phyloP scores from a whole-genome alignment of 1,139 yeast species.

The Eremothecium sinecaudum region DNA sequence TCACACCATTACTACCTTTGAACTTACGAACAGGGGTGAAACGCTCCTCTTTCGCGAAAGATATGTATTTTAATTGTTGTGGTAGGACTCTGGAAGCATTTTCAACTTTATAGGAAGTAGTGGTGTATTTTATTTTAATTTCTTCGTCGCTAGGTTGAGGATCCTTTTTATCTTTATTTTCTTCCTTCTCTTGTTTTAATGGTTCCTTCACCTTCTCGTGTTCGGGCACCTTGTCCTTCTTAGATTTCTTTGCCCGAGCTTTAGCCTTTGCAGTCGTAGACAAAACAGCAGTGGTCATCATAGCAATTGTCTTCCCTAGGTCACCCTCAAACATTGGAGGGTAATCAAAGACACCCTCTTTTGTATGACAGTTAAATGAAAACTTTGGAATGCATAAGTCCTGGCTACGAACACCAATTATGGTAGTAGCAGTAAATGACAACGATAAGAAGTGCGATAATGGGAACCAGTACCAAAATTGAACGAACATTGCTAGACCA shows the following conservation, averaged over 20 bases:
- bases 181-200: constrained; percentile 21
- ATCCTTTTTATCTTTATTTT: constrained; percentile 22
- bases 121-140: constrained; percentile 35
- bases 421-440: constrained; percentile 86
- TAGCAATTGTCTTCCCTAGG: constrained; percentile 77
- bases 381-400: constrained; percentile 85
- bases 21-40: constrained; percentile 77
- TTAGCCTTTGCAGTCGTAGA: constrained; percentile 90
- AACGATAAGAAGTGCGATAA: constrained; percentile 85
- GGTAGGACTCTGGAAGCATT: constrained; percentile 89
- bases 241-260: constrained; percentile 77
- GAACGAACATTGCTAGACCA: constrained; percentile 82
- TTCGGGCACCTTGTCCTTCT: constrained; percentile 40
- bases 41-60: constrained; percentile 67
- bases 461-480: constrained; percentile 99
- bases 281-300: constrained; percentile 83
- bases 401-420: constrained; percentile 68
- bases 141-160: constrained; percentile 30
- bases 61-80: constrained; percentile 73
- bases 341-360: constrained; percentile 71
- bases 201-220: constrained; percentile 28
- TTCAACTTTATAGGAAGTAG: constrained; percentile 56
- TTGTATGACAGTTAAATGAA: constrained; percentile 71
- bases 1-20: constrained; percentile 72
- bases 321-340: constrained; percentile 83